Evolutionary conservation across 2,329 filamentous ascomycete species (phyloP).

Genomic region (Rutstroemia sydowiana): DNA sequence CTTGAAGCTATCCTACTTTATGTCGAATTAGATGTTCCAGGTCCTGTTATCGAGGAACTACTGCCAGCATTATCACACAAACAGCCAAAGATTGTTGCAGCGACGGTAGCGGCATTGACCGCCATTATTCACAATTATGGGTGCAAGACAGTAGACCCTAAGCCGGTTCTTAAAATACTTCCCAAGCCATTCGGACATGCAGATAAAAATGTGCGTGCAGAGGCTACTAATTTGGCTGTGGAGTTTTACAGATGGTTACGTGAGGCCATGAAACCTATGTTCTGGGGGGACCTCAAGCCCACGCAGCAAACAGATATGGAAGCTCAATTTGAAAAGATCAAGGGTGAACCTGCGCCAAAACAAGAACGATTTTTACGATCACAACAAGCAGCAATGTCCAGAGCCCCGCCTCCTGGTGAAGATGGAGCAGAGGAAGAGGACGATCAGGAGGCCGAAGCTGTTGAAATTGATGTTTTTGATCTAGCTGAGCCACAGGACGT

Average conservation of each 20-base stretch:
- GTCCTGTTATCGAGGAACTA: conserved; percentile 83
- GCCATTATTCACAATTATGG: conserved; percentile 90
- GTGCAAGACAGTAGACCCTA: conserved; percentile 88
- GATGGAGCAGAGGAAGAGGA: conserved; percentile 52
- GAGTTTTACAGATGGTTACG: conserved; percentile 96
- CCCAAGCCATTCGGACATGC: conserved; percentile 92
- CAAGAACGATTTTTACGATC: conserved; percentile 83
- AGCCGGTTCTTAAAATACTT: conserved; percentile 78
- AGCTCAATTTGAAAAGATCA: conserved; percentile 87
- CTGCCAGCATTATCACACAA: conserved; percentile 79
- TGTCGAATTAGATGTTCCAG: conserved; percentile 80
- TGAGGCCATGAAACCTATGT: conserved; percentile 96
- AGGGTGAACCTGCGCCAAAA: conserved; percentile 77
- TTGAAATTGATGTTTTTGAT: conserved; percentile 73
- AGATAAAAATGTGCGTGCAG: conserved; percentile 95
- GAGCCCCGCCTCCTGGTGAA: conserved; percentile 53
- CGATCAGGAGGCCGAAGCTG: conserved; percentile 48
- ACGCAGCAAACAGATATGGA: conserved; percentile 94
- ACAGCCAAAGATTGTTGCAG: conserved; percentile 79
- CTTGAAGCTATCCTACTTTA: conserved; percentile 82
- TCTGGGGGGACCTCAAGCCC: conserved; percentile 91
- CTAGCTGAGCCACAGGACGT: conserved; percentile 84
- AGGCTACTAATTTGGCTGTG: conserved; percentile 83
- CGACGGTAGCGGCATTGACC: conserved; percentile 67
- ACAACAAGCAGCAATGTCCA: conserved; percentile 76